Conservation (phyloP, 331 rosid genomes). For the Quercus lobata region DNA sequence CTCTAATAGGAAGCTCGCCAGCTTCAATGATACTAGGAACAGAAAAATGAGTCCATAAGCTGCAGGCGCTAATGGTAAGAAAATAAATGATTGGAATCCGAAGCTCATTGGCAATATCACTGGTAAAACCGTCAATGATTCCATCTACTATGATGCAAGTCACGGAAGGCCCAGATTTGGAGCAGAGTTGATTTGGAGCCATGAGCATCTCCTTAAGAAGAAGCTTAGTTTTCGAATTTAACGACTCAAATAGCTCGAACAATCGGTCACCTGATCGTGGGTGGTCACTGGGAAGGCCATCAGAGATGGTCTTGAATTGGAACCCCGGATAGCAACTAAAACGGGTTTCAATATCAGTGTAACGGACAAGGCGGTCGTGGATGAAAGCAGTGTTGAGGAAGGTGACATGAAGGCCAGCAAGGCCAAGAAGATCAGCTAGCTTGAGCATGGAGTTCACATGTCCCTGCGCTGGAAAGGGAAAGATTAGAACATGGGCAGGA, state of each 20-base stretch:
- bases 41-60: slow-evolving; percentile 29
- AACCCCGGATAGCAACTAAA: not conserved
- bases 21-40: slow-evolving; percentile 25
- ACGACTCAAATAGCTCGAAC: not conserved
- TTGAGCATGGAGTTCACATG: slow-evolving; percentile 38
- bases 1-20: slow-evolving; percentile 47
- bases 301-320: slow-evolving; percentile 30
- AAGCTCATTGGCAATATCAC: slow-evolving; percentile 32
- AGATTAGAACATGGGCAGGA: not conserved
- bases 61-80: slow-evolving; percentile 22
- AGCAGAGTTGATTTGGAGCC: not conserved
- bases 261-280: slow-evolving; percentile 8
- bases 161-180: not conserved
- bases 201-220: slow-evolving; percentile 17
- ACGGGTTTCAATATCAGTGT: slow-evolving; percentile 4
- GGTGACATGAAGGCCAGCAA: slow-evolving; percentile 12
- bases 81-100: slow-evolving; percentile 31
- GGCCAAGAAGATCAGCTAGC: slow-evolving; percentile 25
- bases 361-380: slow-evolving; percentile 18
- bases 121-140: slow-evolving; percentile 2
- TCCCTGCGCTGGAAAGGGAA: slow-evolving; percentile 13
- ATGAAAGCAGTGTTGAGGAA: slow-evolving; percentile 24
- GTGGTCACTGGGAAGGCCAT: slow-evolving; percentile 4
- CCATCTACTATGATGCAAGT: slow-evolving; percentile 45
- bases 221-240: slow-evolving; percentile 5